Conservation (phyloP, 371 early-diverging fungal genomes). For the Capillidium heterosporum region DNA sequence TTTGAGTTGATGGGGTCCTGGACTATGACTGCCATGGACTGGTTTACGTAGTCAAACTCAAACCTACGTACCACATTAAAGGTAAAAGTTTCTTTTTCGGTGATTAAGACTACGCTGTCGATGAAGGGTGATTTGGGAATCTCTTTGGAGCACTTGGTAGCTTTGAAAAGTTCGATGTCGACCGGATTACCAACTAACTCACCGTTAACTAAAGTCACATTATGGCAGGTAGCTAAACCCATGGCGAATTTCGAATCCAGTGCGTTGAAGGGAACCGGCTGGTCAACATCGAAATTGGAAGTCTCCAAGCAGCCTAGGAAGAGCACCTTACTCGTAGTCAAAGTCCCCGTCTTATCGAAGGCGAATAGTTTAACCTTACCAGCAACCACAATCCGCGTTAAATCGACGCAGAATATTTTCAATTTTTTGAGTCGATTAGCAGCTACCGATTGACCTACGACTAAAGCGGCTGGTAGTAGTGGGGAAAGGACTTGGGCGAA, state of each 20-base stretch:
- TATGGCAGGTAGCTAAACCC: slow-evolving; percentile 53
- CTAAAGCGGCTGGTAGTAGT: slow-evolving; percentile 59
- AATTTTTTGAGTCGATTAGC: slow-evolving; percentile 36
- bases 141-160: slow-evolving; percentile 25
- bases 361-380: slow-evolving; percentile 65
- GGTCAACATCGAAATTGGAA: neutral
- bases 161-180: slow-evolving; percentile 82
- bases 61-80: slow-evolving; percentile 44
- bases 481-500: slow-evolving; percentile 41
- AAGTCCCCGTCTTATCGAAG: slow-evolving; percentile 76
- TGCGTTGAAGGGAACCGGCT: neutral
- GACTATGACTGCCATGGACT: slow-evolving; percentile 72
- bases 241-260: neutral
- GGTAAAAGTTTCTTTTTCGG: neutral
- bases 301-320: neutral
- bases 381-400: slow-evolving; percentile 47
- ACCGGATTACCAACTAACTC: slow-evolving; percentile 75
- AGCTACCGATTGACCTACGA: slow-evolving; percentile 73
- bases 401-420: slow-evolving; percentile 50
- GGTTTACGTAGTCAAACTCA: slow-evolving; percentile 70
- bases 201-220: slow-evolving; percentile 48
- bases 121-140: slow-evolving; percentile 11
- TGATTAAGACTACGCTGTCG: slow-evolving; percentile 15
- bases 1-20: slow-evolving; percentile 27
- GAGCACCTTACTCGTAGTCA: slow-evolving; percentile 29